These are phyloP conservation scores for Globisporangium barbulae DNA, from an alignment of 352 stramenopile species.

Conservation along the genomic window DNA sequence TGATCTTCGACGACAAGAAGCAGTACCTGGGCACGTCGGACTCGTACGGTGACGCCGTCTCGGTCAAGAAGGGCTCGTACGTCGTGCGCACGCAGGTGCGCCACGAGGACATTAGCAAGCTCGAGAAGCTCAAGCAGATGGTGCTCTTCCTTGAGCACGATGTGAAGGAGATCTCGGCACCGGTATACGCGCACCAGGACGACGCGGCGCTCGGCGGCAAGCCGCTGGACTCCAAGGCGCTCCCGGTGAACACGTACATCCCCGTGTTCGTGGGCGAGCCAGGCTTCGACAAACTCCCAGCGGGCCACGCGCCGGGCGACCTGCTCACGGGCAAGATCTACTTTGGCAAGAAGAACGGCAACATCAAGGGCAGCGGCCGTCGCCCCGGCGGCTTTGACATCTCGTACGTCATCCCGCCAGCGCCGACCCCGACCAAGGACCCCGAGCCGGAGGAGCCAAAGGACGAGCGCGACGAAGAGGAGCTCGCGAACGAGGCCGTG, in stretches of 20 bases:
- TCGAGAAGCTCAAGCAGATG: slow-evolving; percentile 83
- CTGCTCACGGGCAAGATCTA: slow-evolving; percentile 62
- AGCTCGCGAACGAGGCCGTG: slow-evolving; percentile 66
- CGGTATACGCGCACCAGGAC: slow-evolving; percentile 65
- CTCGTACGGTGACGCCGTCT: slow-evolving; percentile 76
- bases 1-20: slow-evolving; percentile 94
- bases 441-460: slow-evolving; percentile 60
- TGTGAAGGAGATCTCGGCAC: slow-evolving; percentile 65
- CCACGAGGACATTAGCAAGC: slow-evolving; percentile 78
- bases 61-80: slow-evolving; percentile 86
- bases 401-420: slow-evolving; percentile 69
- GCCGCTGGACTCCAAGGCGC: slow-evolving; percentile 41
- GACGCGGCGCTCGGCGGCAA: slow-evolving; percentile 61
- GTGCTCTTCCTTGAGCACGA: slow-evolving; percentile 69
- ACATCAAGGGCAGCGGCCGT: slow-evolving; percentile 52
- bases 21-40: slow-evolving; percentile 87
- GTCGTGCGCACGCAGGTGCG: slow-evolving; percentile 70
- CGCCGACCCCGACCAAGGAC: slow-evolving; percentile 51
- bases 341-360: slow-evolving; percentile 73
- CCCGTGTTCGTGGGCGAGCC: slow-evolving; percentile 77
- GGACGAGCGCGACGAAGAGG: slow-evolving; percentile 66
- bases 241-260: slow-evolving; percentile 53
- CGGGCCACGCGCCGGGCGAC: slow-evolving; percentile 51
- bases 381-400: slow-evolving; percentile 70
- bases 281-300: slow-evolving; percentile 63